phyloP scores from a whole-genome alignment of 768 basidiomycete genomes.

The Mycena rebaudengoi region DNA sequence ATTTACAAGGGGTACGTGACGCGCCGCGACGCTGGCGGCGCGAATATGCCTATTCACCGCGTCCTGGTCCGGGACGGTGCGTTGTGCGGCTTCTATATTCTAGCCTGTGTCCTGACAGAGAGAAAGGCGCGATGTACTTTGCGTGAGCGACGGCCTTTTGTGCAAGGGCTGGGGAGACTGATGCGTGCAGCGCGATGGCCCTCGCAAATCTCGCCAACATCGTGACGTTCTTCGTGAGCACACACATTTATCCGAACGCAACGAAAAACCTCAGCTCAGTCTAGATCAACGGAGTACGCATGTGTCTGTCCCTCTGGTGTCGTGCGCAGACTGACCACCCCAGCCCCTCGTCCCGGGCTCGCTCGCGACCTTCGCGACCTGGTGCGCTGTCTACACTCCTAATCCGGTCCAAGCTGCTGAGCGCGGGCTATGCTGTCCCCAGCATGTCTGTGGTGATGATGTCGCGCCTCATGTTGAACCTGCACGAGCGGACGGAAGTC shows the following conservation, averaged over 20 bases:
- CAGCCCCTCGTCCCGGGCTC: conserved; percentile 11
- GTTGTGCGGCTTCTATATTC: not conserved
- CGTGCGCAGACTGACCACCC: not conserved
- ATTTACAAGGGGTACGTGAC: not conserved
- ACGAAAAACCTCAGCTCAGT: not conserved
- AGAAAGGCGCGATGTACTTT: conserved; percentile 19
- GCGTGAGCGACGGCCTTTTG: not conserved
- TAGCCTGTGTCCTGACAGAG: too few relatives aligned
- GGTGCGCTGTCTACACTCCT: not conserved
- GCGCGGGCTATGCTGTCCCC: too few relatives aligned
- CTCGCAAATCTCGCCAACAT: conserved; percentile 7
- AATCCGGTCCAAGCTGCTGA: not conserved
- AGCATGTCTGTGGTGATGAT: conserved; percentile 40
- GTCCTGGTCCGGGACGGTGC: conserved; percentile 13
- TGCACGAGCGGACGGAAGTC: conserved; percentile 30
- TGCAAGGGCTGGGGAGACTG: not conserved
- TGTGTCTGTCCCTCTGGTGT: not conserved
- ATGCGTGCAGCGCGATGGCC: not conserved
- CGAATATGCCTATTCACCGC: conserved; percentile 7
- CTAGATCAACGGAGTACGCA: conserved; percentile 7
- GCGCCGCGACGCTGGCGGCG: not conserved
- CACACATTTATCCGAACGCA: not conserved
- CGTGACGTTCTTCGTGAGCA: not conserved
- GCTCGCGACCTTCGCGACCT: conserved; percentile 13
- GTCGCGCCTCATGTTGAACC: conserved; percentile 47